A percentile compares a stretch with the other conserved stretches of the same genome.
Conservation (phyloP, 768 basidiomycete genomes). For the Lanmaoa pseudosensibilis region DNA sequence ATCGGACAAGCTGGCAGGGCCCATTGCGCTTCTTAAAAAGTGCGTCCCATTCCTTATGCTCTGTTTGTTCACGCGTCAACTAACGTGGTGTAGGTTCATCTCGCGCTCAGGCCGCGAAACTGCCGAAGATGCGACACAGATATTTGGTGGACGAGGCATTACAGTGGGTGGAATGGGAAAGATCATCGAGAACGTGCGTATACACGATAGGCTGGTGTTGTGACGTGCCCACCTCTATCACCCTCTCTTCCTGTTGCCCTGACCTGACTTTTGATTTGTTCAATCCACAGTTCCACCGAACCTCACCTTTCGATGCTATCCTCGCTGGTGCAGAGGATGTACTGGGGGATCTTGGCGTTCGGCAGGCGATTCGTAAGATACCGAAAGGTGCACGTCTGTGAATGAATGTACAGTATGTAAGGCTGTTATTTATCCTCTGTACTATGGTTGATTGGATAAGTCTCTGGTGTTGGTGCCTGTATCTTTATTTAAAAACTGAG, state of each 20-base stretch:
- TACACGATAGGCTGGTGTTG: background rate
- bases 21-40: constrained; percentile 89
- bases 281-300: constrained; percentile 66
- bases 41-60: constrained; percentile 34
- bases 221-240: too few species aligned
- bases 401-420: constrained; percentile 9
- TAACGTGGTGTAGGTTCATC: constrained; percentile 50
- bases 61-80: constrained; percentile 1
- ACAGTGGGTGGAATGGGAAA: constrained; percentile 88
- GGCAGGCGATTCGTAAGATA: constrained; percentile 72
- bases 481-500: background rate
- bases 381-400: constrained; percentile 49
- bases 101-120: constrained; percentile 53
- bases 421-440: background rate
- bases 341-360: constrained; percentile 69
- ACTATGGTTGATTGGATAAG: background rate
- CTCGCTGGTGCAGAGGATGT: constrained; percentile 81
- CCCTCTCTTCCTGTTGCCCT: background rate
- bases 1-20: constrained; percentile 82
- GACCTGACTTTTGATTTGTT: background rate
- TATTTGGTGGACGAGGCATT: constrained; percentile 88
- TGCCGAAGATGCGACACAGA: constrained; percentile 71
- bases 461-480: background rate
- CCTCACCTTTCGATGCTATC: constrained; percentile 81
- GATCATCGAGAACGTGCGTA: constrained; percentile 72